Evolutionary conservation across 2,329 filamentous ascomycete species (phyloP).

Genomic region (Aspergillus transmontanensis): DNA sequence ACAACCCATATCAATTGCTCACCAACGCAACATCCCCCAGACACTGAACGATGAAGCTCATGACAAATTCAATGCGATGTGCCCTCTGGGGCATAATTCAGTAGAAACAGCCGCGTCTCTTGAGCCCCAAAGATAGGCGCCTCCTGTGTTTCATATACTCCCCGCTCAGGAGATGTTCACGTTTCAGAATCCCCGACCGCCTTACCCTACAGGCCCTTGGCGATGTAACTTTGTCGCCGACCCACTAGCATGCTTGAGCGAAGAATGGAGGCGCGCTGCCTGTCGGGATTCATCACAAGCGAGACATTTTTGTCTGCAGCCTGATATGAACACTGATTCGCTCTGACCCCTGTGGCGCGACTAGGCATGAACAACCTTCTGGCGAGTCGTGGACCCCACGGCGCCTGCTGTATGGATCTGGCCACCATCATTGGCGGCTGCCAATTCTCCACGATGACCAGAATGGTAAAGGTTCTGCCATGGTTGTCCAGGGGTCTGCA

Average conservation of each 20-base stretch:
- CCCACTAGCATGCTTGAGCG: conserved; percentile 19
- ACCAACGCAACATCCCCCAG: not conserved
- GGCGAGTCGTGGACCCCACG: conserved; percentile 5
- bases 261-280: conserved; percentile 18
- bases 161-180: conserved; percentile 11
- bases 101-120: conserved; percentile 1
- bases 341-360: not conserved
- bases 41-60: not conserved
- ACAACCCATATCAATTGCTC: not conserved
- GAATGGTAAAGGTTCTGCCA: not conserved
- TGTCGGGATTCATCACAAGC: not conserved
- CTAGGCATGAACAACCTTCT: conserved; percentile 6
- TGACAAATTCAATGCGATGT: not conserved
- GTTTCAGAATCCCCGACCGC: conserved; percentile 17
- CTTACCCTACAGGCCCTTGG: conserved; percentile 1
- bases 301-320: not conserved
- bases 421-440: conserved; percentile 7
- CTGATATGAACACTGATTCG: conserved; percentile 15
- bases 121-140: conserved; percentile 5
- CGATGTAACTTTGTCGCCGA: conserved; percentile 12
- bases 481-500: not conserved
- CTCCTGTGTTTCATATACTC: conserved; percentile 23
- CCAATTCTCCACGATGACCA: not conserved
- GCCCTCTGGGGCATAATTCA: not conserved
- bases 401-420: conserved; percentile 11